These are phyloP conservation scores for Cadophora sp. DNA, from an alignment of 2,329 filamentous ascomycete species.

Conservation along the genomic window DNA sequence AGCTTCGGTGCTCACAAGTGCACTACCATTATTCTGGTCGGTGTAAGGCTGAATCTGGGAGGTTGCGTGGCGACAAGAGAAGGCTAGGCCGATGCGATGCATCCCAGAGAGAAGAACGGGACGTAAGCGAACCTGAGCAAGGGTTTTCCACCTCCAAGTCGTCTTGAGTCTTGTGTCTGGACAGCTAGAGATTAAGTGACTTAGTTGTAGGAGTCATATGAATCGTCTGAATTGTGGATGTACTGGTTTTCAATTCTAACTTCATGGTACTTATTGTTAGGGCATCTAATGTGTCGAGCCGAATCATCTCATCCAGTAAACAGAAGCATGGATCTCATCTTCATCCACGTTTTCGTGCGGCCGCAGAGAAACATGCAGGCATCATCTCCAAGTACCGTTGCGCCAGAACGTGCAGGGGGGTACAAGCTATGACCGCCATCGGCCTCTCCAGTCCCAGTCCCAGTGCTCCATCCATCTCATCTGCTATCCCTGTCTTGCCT, in stretches of 20 bases:
- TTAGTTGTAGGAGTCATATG: background rate
- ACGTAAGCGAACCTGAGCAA: conserved; percentile 1
- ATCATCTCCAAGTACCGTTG: background rate
- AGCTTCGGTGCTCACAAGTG: conserved; percentile 12
- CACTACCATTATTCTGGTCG: background rate
- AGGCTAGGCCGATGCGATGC: background rate
- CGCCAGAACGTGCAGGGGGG: background rate
- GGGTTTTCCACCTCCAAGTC: background rate
- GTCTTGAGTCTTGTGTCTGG: background rate
- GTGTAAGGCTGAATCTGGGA: background rate
- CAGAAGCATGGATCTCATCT: background rate
- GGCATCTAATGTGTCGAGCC: background rate
- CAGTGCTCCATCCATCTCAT: background rate
- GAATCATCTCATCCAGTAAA: background rate
- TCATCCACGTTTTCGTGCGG: background rate
- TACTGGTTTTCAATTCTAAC: background rate
- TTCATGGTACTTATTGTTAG: background rate
- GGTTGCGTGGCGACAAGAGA: background rate
- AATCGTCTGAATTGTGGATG: background rate
- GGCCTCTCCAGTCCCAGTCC: background rate
- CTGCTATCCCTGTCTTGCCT: background rate
- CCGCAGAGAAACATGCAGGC: conserved; percentile 2
- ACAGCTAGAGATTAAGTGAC: background rate
- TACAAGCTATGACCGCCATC: conserved; percentile 12
- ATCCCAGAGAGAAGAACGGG: background rate